Base-by-base conservation (phyloP, 139 green algal species). In the Chlamydomonas incerta region DNA sequence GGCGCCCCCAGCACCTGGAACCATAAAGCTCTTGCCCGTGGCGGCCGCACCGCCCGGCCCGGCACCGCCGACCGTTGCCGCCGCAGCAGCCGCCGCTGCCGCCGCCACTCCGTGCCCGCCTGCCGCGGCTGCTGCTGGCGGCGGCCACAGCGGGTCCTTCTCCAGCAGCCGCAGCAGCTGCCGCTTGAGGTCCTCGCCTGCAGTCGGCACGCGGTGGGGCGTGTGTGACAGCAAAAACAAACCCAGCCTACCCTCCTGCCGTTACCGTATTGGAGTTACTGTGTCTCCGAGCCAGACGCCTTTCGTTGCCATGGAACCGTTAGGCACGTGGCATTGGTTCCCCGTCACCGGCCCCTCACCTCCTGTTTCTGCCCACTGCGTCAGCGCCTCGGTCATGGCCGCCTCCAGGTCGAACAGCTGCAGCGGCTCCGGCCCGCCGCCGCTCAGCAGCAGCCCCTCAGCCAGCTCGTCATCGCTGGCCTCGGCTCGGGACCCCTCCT, bases 361-460 rank as follows among this genome's bases (percentile, higher is more conserved):
- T 83, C 67, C 80, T 9, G 58, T n/a, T 5, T 70, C 80, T 21
- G 80, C 86, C 70, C 72, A 90, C 86, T 85, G 52, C 71, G 68
- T 35, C 72, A 91, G 80, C 65, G 75, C 79, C 47, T 63, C 66
- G 34, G 81, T 88, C 72, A 89, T 86, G 3, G 79, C 72, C 26
- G 24, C 63, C 83, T 91, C 88, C 33, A 88, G 69, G 31, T 91
- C 88, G 62, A 80, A 91, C 31, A 91, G 72, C 28, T 65, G 24
- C 24, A 90, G 58, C 15, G n/a, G 67, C 3, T 35, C n/a, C 41
- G 21, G 17, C 20, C 60, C 37, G 60, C 60, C 29, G 37, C 41
- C 55, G 55, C 18, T 26, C 55, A 24, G 55, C 17, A 21, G 20
- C 55, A 60, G 18, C 17, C 60, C 60, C 23, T n/a, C 24, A 24